Evolutionary conservation across 768 basidiomycete species (phyloP).

Genomic region (Xanthoconium stramineum): DNA sequence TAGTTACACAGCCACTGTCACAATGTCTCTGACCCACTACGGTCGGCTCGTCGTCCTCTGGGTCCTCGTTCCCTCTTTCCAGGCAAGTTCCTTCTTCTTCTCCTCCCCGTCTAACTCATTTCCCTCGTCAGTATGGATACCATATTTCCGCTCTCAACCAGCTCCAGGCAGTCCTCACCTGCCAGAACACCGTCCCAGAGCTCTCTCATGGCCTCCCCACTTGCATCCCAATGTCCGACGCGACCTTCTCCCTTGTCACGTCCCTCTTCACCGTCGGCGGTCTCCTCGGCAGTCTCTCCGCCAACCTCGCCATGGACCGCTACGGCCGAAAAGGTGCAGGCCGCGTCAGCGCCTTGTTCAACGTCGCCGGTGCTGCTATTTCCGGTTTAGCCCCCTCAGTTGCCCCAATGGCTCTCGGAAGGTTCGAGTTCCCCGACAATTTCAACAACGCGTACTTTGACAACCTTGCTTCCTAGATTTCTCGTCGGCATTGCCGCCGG

Average conservation of each 20-base stretch:
- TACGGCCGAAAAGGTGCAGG: constrained; percentile 70
- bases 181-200: constrained; percentile 37
- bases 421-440: constrained; percentile 39
- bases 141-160: constrained; percentile 92
- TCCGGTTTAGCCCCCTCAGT: constrained; percentile 64
- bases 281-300: constrained; percentile 67
- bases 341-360: constrained; percentile 52
- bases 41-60: constrained; percentile 68
- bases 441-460: not conserved
- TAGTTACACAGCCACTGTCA: not conserved
- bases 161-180: constrained; percentile 75
- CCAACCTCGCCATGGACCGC: constrained; percentile 66
- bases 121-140: constrained; percentile 68
- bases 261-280: constrained; percentile 87
- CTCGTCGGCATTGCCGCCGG: constrained; percentile 71
- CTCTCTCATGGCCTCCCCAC: constrained; percentile 48
- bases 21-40: constrained; percentile 44
- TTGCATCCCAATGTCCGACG: constrained; percentile 78
- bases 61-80: constrained; percentile 62
- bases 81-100: constrained; percentile 28
- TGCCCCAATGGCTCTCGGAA: constrained; percentile 56
- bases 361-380: constrained; percentile 57
- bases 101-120: not conserved
- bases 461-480: constrained; percentile 38
- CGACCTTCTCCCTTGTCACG: constrained; percentile 79